Percentiles rank a stretch among this genome's conserved stretches.
phyloP scores from a whole-genome alignment of 106 monocot genomes.

The Dendrobium chrysotoxum region DNA sequence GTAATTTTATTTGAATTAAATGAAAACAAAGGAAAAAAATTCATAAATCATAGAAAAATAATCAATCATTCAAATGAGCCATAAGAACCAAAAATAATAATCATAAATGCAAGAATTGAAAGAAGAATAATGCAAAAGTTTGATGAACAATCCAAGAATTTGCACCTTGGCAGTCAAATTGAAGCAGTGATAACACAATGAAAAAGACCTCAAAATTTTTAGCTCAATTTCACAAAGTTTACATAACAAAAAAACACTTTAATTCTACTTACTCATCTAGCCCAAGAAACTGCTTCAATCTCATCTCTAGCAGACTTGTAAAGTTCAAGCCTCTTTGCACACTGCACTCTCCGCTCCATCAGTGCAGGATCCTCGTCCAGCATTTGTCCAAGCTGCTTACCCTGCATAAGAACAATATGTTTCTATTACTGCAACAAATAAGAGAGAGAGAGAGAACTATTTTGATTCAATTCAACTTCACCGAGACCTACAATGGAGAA shows the following conservation, averaged over 20 bases:
- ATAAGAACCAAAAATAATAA: background rate
- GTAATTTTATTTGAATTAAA: no score
- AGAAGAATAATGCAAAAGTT: background rate
- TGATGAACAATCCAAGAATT: background rate
- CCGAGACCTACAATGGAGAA: no score
- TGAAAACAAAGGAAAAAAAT: no score
- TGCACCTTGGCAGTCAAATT: background rate
- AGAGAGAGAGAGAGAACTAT: background rate
- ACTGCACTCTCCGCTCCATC: constrained; percentile 20
- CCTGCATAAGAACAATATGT: background rate
- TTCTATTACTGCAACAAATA: background rate
- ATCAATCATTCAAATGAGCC: no score
- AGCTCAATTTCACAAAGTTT: background rate
- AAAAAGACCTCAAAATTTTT: background rate
- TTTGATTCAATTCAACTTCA: no score
- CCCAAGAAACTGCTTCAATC: constrained; percentile 28
- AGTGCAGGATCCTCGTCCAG: constrained; percentile 31
- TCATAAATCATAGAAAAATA: no score
- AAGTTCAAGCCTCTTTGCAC: constrained; percentile 22
- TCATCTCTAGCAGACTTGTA: constrained; percentile 36
- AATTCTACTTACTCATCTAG: background rate
- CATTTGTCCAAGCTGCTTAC: constrained; percentile 17
- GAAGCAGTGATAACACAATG: background rate
- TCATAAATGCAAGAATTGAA: background rate
- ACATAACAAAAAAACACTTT: background rate